Percentiles rank a stretch among this genome's conserved stretches.
Evolutionary conservation across 805 yeast species (phyloP).

Genomic region (Ogataea zsoltii): DNA sequence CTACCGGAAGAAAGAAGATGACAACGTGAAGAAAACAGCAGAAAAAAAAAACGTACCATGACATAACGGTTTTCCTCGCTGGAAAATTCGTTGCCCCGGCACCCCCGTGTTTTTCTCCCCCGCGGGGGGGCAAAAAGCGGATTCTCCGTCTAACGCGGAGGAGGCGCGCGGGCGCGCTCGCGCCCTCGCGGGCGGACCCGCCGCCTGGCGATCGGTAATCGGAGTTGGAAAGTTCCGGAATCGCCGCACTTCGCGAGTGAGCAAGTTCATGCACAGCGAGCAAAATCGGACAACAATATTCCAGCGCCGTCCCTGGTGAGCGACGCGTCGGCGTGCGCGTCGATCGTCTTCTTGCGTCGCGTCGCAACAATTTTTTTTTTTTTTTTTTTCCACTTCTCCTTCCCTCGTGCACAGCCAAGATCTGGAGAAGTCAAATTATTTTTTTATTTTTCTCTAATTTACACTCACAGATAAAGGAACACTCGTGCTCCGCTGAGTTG

Average conservation of each 20-base stretch:
- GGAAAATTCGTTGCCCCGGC: background rate
- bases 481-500: no score
- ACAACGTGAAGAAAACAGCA: conserved; percentile 1
- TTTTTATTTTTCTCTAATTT: no score
- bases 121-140: background rate
- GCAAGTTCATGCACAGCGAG: background rate
- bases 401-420: conserved; percentile 5
- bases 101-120: background rate
- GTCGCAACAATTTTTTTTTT: background rate
- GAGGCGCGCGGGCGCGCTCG: background rate
- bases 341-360: background rate
- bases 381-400: no score
- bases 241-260: background rate
- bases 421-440: conserved; percentile 3
- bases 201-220: background rate
- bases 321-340: background rate
- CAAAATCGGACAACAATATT: conserved; percentile 7
- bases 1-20: background rate
- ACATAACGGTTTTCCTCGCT: background rate
- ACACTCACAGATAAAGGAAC: no score
- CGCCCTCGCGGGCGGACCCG: background rate
- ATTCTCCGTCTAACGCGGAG: background rate
- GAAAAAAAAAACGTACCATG: background rate
- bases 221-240: conserved; percentile 1
- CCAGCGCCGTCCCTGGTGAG: conserved; percentile 1